Conservation (phyloP, 2,329 filamentous ascomycete species). For the Paraphaeosphaeria minitans region DNA sequence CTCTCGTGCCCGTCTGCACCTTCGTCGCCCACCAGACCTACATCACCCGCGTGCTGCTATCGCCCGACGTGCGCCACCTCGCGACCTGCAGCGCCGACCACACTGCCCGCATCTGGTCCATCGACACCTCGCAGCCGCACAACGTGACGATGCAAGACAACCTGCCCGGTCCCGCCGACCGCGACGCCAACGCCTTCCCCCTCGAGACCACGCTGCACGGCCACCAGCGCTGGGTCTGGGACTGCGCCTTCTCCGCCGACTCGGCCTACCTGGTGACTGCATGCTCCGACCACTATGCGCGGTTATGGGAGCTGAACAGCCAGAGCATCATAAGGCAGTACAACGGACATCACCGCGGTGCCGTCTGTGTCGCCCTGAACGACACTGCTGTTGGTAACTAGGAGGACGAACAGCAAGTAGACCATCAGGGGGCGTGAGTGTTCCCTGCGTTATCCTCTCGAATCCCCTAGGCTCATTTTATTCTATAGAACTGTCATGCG, state of each 20-base stretch:
- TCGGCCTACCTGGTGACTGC: constrained; percentile 92
- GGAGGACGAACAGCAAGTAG: constrained; percentile 5
- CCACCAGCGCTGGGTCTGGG: constrained; percentile 97
- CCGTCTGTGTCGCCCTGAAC: constrained; percentile 90
- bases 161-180: constrained; percentile 40
- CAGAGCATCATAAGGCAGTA: constrained; percentile 94
- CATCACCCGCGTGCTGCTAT: constrained; percentile 88
- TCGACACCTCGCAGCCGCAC: constrained; percentile 60
- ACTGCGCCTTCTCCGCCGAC: constrained; percentile 93
- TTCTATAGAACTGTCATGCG: neutral
- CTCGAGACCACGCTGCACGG: constrained; percentile 86
- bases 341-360: constrained; percentile 89
- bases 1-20: constrained; percentile 83
- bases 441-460: neutral
- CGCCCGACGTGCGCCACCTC: constrained; percentile 90
- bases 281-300: constrained; percentile 90
- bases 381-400: constrained; percentile 59
- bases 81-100: constrained; percentile 94
- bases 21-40: constrained; percentile 92
- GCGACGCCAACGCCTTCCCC: constrained; percentile 66
- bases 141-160: constrained; percentile 41
- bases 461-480: neutral
- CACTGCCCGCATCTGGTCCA: constrained; percentile 94
- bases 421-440: neutral
- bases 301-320: constrained; percentile 85